Evolutionary conservation across 1,284 basidiomycete species (phyloP).

Genomic region (Rhodotorula sp.): DNA sequence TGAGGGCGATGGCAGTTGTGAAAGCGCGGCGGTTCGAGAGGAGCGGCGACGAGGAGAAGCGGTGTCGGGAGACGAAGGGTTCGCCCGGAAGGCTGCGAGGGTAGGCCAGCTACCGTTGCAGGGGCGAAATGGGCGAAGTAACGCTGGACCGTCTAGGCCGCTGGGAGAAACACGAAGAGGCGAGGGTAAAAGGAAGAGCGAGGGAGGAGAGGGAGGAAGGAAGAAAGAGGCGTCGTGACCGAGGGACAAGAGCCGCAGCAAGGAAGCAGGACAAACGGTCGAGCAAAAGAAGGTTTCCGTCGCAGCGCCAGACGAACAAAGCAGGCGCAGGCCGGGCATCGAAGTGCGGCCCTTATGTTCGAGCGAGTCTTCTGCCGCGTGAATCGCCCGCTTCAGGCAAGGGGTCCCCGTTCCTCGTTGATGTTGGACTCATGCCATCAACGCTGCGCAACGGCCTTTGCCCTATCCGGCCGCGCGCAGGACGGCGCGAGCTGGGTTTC

Average conservation of each 20-base stretch:
- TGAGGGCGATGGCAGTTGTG: not conserved
- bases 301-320: not conserved
- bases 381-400: not conserved
- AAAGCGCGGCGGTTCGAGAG: too few species aligned
- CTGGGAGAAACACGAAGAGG: not conserved
- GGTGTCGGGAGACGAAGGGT: not conserved
- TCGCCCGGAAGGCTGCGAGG: not conserved
- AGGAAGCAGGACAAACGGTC: not conserved
- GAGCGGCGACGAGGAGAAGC: not conserved
- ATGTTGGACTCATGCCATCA: not conserved
- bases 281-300: not conserved
- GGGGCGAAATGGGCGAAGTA: not conserved
- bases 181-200: too few species aligned
- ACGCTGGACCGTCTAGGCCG: not conserved
- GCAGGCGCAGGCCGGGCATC: not conserved
- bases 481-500: not conserved
- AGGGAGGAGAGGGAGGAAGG: constrained; percentile 1
- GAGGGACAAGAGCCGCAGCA: not conserved
- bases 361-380: too few species aligned
- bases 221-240: not conserved
- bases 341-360: too few species aligned
- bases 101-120: not conserved
- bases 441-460: not conserved
- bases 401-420: not conserved
- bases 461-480: not conserved